Evolutionary conservation across 768 basidiomycete genomes (phyloP), one percentile per base, ranked within the genome.

Genomic region (Boletus edulis): DNA sequence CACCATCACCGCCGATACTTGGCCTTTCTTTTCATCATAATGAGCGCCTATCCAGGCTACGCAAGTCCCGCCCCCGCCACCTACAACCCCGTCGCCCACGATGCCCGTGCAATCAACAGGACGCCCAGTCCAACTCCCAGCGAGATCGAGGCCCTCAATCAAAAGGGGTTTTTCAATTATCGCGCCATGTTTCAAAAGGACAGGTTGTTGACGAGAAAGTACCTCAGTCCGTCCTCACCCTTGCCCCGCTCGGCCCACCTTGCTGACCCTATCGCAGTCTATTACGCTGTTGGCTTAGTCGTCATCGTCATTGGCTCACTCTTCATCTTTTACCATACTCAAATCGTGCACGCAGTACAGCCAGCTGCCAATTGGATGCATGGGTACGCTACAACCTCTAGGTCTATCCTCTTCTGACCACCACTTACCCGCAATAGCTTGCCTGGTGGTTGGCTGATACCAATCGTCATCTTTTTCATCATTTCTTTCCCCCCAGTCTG

Each of bases 401-500:
- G 1, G n/a, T n/a, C 4, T 13, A 12, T 45, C 35, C 11, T 50
- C 44, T 11, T 31, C 32, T 37, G 0, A 51, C 48, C n/a, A 10
- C 38, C 35, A 49, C n/a, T 48, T 11, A 1, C 54, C 13, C 60
- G 38, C 37, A 5, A 44, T 47, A 87, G 85, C 4, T 54, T 85
- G 13, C 67, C 72, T 27, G 75, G 72, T 51, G 91, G 89, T 32
- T 92, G 84, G 84, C 65, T 85, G 5, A 87, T 94, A 29, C 91
- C 92, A 2, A 89, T 94, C 50, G 90, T 71, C 41, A 75, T 94
- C 49, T 76, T 94, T 35, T 92, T 94, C 66, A 78, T 94, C 57
- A 81, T 94, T 29, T 92, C 91, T 0, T 93, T 94, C 67, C 92
- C 92, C 54, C 92, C 92, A 0, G 84, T 87, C 61, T 51, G 78